Evolutionary conservation across 2,329 filamentous ascomycete genomes (phyloP), one percentile per base, ranked within the genome.

Genomic region (Fusarium subtropicale): DNA sequence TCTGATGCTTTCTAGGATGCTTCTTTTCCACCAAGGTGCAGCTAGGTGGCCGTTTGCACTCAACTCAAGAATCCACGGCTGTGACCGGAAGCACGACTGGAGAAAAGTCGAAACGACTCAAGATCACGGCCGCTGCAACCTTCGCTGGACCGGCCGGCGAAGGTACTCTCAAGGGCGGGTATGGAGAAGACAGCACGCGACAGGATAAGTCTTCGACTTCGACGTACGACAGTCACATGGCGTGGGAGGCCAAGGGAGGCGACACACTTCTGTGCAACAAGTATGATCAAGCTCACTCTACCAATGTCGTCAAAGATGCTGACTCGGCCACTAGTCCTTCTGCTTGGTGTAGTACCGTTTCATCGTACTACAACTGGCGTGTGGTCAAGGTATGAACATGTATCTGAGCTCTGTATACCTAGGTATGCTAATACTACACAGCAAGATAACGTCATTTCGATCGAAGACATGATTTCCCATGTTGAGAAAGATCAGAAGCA

Each of bases 271-370:
- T 44, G 1, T 44, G 41, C 15, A 44, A 44, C 2, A 44, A 44
- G 41, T 44, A 26, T 26, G 41, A 11, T 11, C 1, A 7, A 8
- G 18, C 0, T 10, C 5, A 9, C 2, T 18, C 5, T 24, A 5
- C 4, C 9, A 10, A 18, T 11, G 2, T 0, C 3, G 18, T 6
- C 39, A 6, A 42, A 18, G 1, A 26, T 7, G 26, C 16, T 44
- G 10, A 44, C 41, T 2, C 4, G 16, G 9, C 0, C 11, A 3
- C 13, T 18, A 44, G 41, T 18, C 41, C 41, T 24, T 4, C 41
- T 18, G 41, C 41, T 4, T 44, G 41, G 22, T 44, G 41, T 5
- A 16, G 9, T 1, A 44, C 41, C 1, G 22, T 26, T 18, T 44
- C 41, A 26, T 44, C 41, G 2, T 44, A 44, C 41, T 26, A 44